A percentile compares a stretch with the other conserved stretches of the same genome.
Conservation (phyloP, 116 monocot genomes). For the Posidonia oceanica region DNA sequence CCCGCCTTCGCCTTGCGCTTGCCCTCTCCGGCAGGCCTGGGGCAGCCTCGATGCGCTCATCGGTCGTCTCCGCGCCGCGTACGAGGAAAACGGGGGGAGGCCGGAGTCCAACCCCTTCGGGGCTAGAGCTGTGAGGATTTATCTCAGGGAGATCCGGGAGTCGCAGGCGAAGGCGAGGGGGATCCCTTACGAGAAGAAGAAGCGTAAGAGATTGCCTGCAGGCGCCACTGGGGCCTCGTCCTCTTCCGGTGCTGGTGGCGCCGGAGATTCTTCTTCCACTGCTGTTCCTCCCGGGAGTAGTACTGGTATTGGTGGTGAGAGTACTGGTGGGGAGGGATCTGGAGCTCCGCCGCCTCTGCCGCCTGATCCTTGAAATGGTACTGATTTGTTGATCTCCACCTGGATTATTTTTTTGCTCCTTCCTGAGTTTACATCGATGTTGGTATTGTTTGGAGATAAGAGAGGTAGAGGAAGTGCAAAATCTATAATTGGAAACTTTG, state of each 20-base stretch:
- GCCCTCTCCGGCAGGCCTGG: slow-evolving; percentile 39
- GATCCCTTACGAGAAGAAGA: slow-evolving; percentile 14
- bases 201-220: slow-evolving; percentile 3
- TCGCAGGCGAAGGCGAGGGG: slow-evolving; percentile 24
- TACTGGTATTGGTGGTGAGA: neutral
- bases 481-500: too few relatives aligned
- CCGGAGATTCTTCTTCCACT: too few relatives aligned
- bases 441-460: too few relatives aligned
- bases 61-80: slow-evolving; percentile 43
- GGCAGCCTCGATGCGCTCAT: slow-evolving; percentile 44
- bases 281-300: neutral
- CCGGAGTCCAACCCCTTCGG: slow-evolving; percentile 42
- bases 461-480: too few relatives aligned
- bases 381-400: neutral
- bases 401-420: too few relatives aligned
- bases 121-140: slow-evolving; percentile 18
- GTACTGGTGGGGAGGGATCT: neutral
- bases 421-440: too few relatives aligned
- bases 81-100: slow-evolving; percentile 36
- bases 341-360: neutral
- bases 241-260: neutral
- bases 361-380: neutral
- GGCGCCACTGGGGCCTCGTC: neutral
- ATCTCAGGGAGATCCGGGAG: slow-evolving; percentile 15
- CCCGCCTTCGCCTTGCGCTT: slow-evolving; percentile 34